Percentiles rank a stretch among this genome's conserved stretches.
These are phyloP conservation scores for Saturnispora serradocipensis DNA, from an alignment of 805 yeast species.

Conservation along the genomic window DNA sequence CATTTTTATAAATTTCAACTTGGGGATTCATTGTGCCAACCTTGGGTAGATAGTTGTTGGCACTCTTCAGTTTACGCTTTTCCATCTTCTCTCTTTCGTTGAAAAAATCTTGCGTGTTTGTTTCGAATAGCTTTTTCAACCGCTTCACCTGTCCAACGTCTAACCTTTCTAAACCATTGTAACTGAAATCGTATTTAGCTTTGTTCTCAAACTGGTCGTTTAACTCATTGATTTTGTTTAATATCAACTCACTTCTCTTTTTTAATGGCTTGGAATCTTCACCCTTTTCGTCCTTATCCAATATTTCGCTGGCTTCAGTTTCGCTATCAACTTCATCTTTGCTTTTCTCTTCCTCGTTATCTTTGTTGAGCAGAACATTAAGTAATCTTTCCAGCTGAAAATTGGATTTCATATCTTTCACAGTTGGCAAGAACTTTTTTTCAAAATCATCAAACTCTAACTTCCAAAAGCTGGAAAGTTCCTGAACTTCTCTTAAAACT, in stretches of 20 bases:
- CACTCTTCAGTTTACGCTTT: conserved; percentile 45
- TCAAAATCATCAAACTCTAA: conserved; percentile 74
- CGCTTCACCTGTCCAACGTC: conserved; percentile 46
- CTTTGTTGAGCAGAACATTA: conserved; percentile 29
- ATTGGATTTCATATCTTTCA: conserved; percentile 88
- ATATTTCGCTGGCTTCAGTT: conserved; percentile 11
- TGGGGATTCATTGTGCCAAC: conserved; percentile 72
- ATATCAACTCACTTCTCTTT: conserved; percentile 14
- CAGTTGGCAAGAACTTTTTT: conserved; percentile 72
- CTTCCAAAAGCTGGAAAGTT: conserved; percentile 83
- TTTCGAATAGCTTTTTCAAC: conserved; percentile 47
- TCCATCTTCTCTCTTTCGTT: conserved; percentile 70
- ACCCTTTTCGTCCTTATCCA: conserved; percentile 7
- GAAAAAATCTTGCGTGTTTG: conserved; percentile 75
- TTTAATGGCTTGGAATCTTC: conserved; percentile 16
- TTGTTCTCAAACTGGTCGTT: conserved; percentile 12
- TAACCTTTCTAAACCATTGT: conserved; percentile 4
- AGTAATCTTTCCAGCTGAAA: conserved; percentile 74
- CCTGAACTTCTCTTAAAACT: conserved; percentile 64
- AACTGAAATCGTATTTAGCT: conserved; percentile 16
- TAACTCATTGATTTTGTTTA: conserved; percentile 12
- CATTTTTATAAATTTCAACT: conserved; percentile 83
- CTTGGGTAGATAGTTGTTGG: conserved; percentile 55
- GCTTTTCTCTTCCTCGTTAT: conserved; percentile 13
- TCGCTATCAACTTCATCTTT: conserved; percentile 12